A percentile compares a stretch with the other conserved stretches of the same genome.
Evolutionary conservation across 202 grass and related monocot species (phyloP).

Genomic region (Zizania palustris): DNA sequence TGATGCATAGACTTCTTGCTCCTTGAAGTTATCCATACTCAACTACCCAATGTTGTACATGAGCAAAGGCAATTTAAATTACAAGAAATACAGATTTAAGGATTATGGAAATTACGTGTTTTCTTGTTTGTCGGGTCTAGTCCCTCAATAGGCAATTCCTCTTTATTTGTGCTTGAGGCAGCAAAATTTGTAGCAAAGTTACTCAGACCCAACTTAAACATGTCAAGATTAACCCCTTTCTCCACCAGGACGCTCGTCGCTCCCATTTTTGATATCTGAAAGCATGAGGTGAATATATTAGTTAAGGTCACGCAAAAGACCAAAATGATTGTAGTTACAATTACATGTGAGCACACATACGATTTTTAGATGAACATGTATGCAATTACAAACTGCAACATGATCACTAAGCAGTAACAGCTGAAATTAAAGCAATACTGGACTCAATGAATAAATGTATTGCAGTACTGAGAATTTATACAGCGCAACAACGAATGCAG

Average conservation of each 20-base stretch:
- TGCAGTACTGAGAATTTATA: no score
- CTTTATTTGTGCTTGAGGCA: slow-evolving; percentile 24
- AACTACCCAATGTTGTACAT: not conserved
- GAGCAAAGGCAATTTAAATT: slow-evolving; percentile 29
- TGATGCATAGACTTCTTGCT: not conserved
- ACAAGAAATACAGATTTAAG: slow-evolving; percentile 27
- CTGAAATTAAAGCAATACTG: no score
- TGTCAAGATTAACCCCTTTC: slow-evolving; percentile 80
- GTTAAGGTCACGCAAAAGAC: not conserved
- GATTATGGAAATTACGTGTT: not conserved
- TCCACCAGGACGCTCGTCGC: slow-evolving; percentile 77
- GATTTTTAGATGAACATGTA: not conserved
- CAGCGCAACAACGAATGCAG: no score
- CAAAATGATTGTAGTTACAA: not conserved
- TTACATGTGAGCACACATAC: not conserved
- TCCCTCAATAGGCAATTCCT: slow-evolving; percentile 34
- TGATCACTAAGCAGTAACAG: not conserved
- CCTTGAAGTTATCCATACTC: not conserved
- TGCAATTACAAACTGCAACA: not conserved
- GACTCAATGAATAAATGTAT: no score
- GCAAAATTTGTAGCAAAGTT: slow-evolving; percentile 58
- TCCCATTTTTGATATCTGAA: slow-evolving; percentile 89
- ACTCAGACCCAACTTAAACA: slow-evolving; percentile 78
- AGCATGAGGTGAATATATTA: slow-evolving; percentile 27
- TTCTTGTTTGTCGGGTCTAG: not conserved